phyloP scores from a whole-genome alignment of 768 basidiomycete species.

The Lactifluus echinatus region DNA sequence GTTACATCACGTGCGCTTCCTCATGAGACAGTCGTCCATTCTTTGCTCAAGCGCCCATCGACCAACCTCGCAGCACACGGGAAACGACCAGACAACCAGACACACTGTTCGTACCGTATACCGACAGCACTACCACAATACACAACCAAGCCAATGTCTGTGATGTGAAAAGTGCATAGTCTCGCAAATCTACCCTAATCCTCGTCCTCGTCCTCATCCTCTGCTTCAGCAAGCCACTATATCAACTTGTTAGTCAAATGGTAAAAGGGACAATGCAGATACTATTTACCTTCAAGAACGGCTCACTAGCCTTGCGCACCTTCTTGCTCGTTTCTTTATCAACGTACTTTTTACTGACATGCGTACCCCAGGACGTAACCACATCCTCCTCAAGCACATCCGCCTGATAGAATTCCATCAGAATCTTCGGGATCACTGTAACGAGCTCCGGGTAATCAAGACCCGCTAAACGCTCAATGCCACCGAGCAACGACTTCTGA shows the following conservation, averaged over 20 bases:
- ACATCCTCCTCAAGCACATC: slow-evolving; percentile 92
- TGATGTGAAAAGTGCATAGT: no score
- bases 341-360: slow-evolving; percentile 93
- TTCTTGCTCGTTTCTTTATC: slow-evolving; percentile 93
- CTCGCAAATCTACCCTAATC: background rate
- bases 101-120: background rate
- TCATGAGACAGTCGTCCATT: no score
- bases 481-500: slow-evolving; percentile 89
- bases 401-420: slow-evolving; percentile 89
- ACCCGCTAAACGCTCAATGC: slow-evolving; percentile 82
- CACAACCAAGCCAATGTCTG: background rate
- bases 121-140: background rate
- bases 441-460: slow-evolving; percentile 64
- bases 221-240: slow-evolving; percentile 85
- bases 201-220: slow-evolving; percentile 53
- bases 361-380: slow-evolving; percentile 87
- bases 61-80: no score
- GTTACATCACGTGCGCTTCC: no score
- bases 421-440: slow-evolving; percentile 72
- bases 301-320: slow-evolving; percentile 91
- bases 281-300: slow-evolving; percentile 75
- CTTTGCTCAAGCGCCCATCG: no score
- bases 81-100: background rate
- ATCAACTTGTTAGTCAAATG: slow-evolving; percentile 7
- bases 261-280: background rate